These are phyloP conservation scores for Solioccasus polychromus DNA, from an alignment of 768 basidiomycete genomes.

Conservation along the genomic window DNA sequence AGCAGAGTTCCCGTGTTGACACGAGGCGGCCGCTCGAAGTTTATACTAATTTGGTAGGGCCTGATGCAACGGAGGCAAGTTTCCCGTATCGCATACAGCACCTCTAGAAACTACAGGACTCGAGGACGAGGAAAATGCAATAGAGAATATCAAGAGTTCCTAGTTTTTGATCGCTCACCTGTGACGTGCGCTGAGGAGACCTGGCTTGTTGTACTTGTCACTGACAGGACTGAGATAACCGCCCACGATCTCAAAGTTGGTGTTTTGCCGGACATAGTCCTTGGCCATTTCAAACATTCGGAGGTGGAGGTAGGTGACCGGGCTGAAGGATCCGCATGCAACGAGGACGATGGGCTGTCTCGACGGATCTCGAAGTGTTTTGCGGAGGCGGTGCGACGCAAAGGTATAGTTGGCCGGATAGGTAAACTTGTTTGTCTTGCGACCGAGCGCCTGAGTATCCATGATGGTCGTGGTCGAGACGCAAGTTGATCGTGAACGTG, in stretches of 20 bases:
- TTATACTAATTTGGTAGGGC: constrained; percentile 6
- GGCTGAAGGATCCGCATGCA: constrained; percentile 97
- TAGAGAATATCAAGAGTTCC: background rate
- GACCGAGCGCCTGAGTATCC: constrained; percentile 20
- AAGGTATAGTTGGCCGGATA: constrained; percentile 68
- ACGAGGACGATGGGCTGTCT: constrained; percentile 92
- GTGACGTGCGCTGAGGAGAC: constrained; percentile 82
- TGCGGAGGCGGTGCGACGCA: constrained; percentile 60
- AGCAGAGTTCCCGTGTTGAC: constrained; percentile 6
- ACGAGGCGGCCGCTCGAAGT: constrained; percentile 19
- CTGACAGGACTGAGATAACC: constrained; percentile 96
- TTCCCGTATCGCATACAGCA: too few relatives aligned
- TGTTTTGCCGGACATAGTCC: constrained; percentile 91
- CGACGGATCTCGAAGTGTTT: constrained; percentile 52
- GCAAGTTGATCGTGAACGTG: too few relatives aligned
- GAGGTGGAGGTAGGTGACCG: constrained; percentile 95
- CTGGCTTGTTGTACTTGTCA: constrained; percentile 96
- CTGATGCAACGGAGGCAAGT: too few relatives aligned
- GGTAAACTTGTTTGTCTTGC: constrained; percentile 42
- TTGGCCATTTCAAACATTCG: constrained; percentile 99
- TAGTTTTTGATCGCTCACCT: constrained; percentile 57
- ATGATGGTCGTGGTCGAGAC: constrained; percentile 20
- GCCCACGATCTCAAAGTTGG: constrained; percentile 89
- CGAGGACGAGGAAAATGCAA: background rate
- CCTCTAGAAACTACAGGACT: too few relatives aligned